Conservation (phyloP, 2,329 filamentous ascomycete genomes). For the Clonostachys solani region DNA sequence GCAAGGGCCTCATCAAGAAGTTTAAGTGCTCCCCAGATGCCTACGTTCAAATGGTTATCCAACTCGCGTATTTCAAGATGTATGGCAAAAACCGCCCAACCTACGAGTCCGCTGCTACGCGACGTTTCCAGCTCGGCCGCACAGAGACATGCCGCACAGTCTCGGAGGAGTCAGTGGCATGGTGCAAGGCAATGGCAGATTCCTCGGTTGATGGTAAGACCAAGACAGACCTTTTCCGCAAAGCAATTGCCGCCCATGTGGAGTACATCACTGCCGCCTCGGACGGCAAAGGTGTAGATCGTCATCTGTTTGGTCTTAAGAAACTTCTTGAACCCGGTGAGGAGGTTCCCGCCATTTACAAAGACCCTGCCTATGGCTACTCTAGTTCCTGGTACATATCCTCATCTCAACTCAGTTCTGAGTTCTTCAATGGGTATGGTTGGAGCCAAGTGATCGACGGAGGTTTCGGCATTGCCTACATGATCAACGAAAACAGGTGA, state of each 20-base stretch:
- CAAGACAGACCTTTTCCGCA: slow-evolving; percentile 72
- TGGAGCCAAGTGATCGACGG: slow-evolving; percentile 98
- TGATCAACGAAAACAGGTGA: slow-evolving; percentile 98
- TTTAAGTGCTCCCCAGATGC: slow-evolving; percentile 98
- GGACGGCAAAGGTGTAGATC: slow-evolving; percentile 90
- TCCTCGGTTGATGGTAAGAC: slow-evolving; percentile 56
- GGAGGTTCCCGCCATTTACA: slow-evolving; percentile 76
- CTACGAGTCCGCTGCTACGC: slow-evolving; percentile 92
- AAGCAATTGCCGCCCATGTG: slow-evolving; percentile 75
- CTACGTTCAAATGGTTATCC: slow-evolving; percentile 98
- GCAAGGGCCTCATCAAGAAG: slow-evolving; percentile 98
- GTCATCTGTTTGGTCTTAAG: slow-evolving; percentile 96
- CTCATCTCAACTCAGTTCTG: slow-evolving; percentile 84
- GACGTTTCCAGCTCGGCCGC: slow-evolving; percentile 92
- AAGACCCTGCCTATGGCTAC: slow-evolving; percentile 83
- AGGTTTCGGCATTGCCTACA: slow-evolving; percentile 96
- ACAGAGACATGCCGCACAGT: slow-evolving; percentile 95
- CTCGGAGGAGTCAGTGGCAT: slow-evolving; percentile 85
- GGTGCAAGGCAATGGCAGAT: slow-evolving; percentile 84
- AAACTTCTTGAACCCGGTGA: slow-evolving; percentile 79
- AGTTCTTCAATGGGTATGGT: slow-evolving; percentile 98
- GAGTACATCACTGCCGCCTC: slow-evolving; percentile 88
- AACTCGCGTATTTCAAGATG: slow-evolving; percentile 98
- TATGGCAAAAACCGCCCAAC: slow-evolving; percentile 97
- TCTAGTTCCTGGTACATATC: slow-evolving; percentile 86